Evolutionary conservation across 805 yeast genomes (phyloP), one percentile per base, ranked within the genome.

Genomic region (Nakazawaea holstii): DNA sequence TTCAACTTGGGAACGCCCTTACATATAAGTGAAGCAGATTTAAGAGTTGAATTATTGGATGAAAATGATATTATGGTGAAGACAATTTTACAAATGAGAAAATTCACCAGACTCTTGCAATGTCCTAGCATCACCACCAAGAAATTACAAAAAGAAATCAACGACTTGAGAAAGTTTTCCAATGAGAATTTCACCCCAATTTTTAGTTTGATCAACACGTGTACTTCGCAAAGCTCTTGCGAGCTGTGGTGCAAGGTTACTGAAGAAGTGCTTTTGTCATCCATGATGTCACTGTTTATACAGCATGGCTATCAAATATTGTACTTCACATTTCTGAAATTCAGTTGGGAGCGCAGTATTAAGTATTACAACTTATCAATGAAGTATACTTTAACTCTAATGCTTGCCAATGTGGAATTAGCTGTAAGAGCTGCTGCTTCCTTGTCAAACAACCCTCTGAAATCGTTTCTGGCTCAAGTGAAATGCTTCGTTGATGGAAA

Each of bases 101-200:
- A 17, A 24, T 17, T 27, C 15, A 20, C 24, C 6, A 36, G 8
- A 6, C 24, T n/a, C 3, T n/a, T 43, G 20, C 14, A 7, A 3
- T 14, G 30, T n/a, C 8, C 28, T 14, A 38, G 11, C 13, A n/a
- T 36, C 8, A 36, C 39, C 13, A 26, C 29, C 10, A 24, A 11
- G 15, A n/a, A 9, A 8, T 9, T 43, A 5, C 14, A 26, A 35
- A 28, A 13, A 44, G 64, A 66, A 1, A 68, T 50, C 8, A 66
- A 40, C 0, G 70, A 58, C 50, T 62, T 68, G n/a, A 68, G 47
- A 20, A 65, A 40, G 26, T 62, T 56, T 48, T 63, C 69, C 1
- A 62, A 51, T 15, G 63, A 39, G n/a, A 56, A 26, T 45, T 69
- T 71, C 58, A 67, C 55, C 0, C 58, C 54, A 20, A 57, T 60